Evolutionary conservation across 129 eudicot species (phyloP).

Genomic region (Pseudognaphalium luteoalbum): DNA sequence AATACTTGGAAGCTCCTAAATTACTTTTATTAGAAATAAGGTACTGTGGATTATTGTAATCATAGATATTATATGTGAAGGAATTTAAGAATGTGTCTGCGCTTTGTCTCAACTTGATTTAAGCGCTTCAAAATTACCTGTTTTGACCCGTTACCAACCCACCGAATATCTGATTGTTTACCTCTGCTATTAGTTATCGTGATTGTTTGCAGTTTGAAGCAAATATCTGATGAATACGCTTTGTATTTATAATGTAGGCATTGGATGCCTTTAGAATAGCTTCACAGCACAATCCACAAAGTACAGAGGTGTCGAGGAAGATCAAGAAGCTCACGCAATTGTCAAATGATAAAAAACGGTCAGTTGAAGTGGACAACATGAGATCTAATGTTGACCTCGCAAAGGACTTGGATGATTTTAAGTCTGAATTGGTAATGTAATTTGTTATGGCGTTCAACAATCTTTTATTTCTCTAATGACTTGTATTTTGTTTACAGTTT

Average conservation of each 20-base stretch:
- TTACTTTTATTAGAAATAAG: neutral
- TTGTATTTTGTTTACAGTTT: too few relatives aligned
- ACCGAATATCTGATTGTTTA: neutral
- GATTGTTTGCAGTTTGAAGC: neutral
- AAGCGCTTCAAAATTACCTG: too few relatives aligned
- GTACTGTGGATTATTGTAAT: neutral
- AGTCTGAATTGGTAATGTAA: slow-evolving; percentile 67
- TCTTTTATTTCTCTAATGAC: neutral
- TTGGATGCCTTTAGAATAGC: slow-evolving; percentile 74
- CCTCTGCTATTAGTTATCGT: neutral
- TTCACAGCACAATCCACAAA: slow-evolving; percentile 76
- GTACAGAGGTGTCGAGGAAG: slow-evolving; percentile 89
- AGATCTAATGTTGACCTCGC: slow-evolving; percentile 80
- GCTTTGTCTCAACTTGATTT: too few relatives aligned
- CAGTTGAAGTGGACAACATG: slow-evolving; percentile 70
- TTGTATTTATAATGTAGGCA: slow-evolving; percentile 56
- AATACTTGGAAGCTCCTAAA: neutral
- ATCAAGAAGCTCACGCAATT: slow-evolving; percentile 77
- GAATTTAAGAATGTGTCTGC: too few relatives aligned
- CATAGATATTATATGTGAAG: too few relatives aligned
- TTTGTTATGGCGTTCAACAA: neutral
- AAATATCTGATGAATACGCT: slow-evolving; percentile 17
- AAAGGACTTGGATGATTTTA: slow-evolving; percentile 68
- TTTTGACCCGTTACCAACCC: too few relatives aligned
- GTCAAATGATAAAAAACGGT: slow-evolving; percentile 72